Evolutionary conservation across 805 yeast species (phyloP).

Genomic region (Metschnikowia baotianmanensis): DNA sequence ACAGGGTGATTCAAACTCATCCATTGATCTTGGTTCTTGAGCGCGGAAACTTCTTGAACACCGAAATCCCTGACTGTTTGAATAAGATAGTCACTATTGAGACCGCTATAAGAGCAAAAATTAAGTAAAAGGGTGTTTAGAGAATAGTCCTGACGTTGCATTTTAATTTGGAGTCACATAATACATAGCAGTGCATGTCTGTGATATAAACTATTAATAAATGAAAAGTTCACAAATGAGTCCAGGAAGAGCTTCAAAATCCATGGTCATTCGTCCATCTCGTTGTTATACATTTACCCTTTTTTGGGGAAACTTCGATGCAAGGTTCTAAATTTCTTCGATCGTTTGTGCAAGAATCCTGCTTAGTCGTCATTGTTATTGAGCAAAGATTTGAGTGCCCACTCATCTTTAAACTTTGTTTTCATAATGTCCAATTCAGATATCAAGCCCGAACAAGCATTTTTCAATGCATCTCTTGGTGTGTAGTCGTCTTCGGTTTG

Average conservation of each 20-base stretch:
- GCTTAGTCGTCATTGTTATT: slow-evolving; percentile 46
- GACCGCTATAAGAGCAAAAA: slow-evolving; percentile 49
- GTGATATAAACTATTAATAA: no score
- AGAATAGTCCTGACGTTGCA: not conserved
- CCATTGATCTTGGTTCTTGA: slow-evolving; percentile 46
- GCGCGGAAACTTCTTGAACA: slow-evolving; percentile 42
- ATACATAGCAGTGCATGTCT: no score
- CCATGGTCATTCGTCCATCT: no score
- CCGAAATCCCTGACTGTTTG: slow-evolving; percentile 41
- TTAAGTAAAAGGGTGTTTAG: slow-evolving; percentile 8
- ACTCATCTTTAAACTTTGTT: slow-evolving; percentile 83
- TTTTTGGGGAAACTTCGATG: no score
- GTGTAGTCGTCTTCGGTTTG: slow-evolving; percentile 95
- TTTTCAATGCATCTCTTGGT: slow-evolving; percentile 85
- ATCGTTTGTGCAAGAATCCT: no score
- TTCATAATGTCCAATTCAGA: slow-evolving; percentile 72
- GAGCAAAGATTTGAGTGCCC: slow-evolving; percentile 80
- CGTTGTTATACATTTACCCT: no score
- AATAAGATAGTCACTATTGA: slow-evolving; percentile 49
- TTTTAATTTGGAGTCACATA: no score
- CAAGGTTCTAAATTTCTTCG: no score
- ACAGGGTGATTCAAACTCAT: slow-evolving; percentile 66
- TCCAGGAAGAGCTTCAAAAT: no score
- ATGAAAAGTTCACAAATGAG: no score
- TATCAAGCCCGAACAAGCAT: slow-evolving; percentile 84